These are phyloP conservation scores for Leccinum variicolor DNA, from an alignment of 768 basidiomycete species.

Conservation along the genomic window DNA sequence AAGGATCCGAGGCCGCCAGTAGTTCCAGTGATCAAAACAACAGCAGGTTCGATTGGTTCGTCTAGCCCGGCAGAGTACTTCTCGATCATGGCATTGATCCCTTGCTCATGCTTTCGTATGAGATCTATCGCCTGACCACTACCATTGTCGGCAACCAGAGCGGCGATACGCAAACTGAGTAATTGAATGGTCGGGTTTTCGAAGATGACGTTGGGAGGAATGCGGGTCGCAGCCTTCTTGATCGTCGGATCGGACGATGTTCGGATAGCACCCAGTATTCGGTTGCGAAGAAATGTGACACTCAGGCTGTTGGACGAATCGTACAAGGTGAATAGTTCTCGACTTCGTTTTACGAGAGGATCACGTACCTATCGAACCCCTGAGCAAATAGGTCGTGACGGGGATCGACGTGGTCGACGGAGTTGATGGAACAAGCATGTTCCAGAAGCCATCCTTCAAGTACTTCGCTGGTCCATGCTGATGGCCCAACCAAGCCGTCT, in stretches of 20 bases:
- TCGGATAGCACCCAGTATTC: slow-evolving; percentile 23
- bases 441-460: slow-evolving; percentile 29
- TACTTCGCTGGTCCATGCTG: slow-evolving; percentile 18
- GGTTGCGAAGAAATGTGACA: slow-evolving; percentile 29
- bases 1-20: slow-evolving; percentile 40
- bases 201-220: slow-evolving; percentile 35
- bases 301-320: slow-evolving; percentile 21
- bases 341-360: background rate
- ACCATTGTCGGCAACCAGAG: slow-evolving; percentile 2
- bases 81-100: slow-evolving; percentile 38
- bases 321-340: background rate
- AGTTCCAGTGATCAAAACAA: slow-evolving; percentile 38
- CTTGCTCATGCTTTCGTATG: slow-evolving; percentile 8
- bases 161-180: slow-evolving; percentile 25
- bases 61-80: slow-evolving; percentile 33
- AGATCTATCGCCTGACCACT: background rate
- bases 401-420: slow-evolving; percentile 2
- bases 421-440: slow-evolving; percentile 17
- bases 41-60: slow-evolving; percentile 9
- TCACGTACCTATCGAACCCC: slow-evolving; percentile 37
- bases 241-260: slow-evolving; percentile 28
- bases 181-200: slow-evolving; percentile 39
- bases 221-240: slow-evolving; percentile 19
- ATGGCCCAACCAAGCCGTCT: slow-evolving; percentile 20
- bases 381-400: slow-evolving; percentile 30